These are phyloP conservation scores for Lachancea waltii DNA, from an alignment of 805 yeast species.

Conservation along the genomic window DNA sequence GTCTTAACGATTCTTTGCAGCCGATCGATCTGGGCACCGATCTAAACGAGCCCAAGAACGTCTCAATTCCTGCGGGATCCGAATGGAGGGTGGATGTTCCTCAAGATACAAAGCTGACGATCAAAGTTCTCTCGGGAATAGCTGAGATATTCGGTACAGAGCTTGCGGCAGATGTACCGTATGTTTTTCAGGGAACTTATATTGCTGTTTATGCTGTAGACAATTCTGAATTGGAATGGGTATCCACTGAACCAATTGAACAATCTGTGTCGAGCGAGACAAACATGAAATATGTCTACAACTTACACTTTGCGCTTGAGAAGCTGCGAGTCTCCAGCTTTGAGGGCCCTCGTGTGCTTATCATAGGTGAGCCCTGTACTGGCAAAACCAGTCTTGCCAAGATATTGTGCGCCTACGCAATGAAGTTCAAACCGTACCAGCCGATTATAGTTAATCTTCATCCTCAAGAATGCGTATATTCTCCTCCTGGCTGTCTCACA, in stretches of 20 bases:
- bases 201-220: slow-evolving; percentile 53
- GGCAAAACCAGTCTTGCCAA: slow-evolving; percentile 79
- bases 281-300: slow-evolving; percentile 67
- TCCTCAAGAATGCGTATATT: slow-evolving; percentile 62
- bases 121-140: slow-evolving; percentile 49
- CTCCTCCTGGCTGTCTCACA: slow-evolving; percentile 76
- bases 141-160: slow-evolving; percentile 95
- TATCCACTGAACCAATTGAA: slow-evolving; percentile 32
- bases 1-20: slow-evolving; percentile 14
- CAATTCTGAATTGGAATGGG: slow-evolving; percentile 57
- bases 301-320: slow-evolving; percentile 72
- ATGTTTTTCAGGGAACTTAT: slow-evolving; percentile 48
- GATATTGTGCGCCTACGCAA: slow-evolving; percentile 67
- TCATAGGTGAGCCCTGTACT: slow-evolving; percentile 62
- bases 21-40: slow-evolving; percentile 12
- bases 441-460: slow-evolving; percentile 78
- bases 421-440: slow-evolving; percentile 51
- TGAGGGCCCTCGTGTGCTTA: slow-evolving; percentile 45
- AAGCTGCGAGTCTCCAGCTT: slow-evolving; percentile 35
- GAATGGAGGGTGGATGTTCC: slow-evolving; percentile 33
- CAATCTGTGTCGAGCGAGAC: slow-evolving; percentile 49
- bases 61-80: slow-evolving; percentile 19
- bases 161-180: slow-evolving; percentile 63
- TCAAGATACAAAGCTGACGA: slow-evolving; percentile 36
- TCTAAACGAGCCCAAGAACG: slow-evolving; percentile 17